Evolutionary conservation across 805 yeast genomes (phyloP).

Genomic region (Sugiyamaella valdiviana): DNA sequence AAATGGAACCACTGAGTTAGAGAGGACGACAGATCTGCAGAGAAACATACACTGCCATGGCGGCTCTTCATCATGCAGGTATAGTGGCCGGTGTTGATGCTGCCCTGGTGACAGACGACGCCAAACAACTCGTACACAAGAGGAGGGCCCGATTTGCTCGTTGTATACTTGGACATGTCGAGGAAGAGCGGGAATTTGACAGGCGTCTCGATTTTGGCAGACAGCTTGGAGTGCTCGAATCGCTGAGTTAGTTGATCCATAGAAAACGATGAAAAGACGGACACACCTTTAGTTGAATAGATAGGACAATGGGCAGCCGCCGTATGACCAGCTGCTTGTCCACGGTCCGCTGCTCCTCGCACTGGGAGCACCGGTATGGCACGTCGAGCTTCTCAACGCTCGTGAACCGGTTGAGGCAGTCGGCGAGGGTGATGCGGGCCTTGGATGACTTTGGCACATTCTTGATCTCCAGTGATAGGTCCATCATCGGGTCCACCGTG

Average conservation of each 20-base stretch:
- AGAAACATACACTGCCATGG: conserved; percentile 37
- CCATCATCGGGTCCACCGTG: conserved; percentile 85
- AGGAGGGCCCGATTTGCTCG: conserved; percentile 19
- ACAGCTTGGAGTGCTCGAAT: conserved; percentile 20
- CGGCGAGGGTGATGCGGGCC: conserved; percentile 37
- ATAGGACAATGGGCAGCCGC: conserved; percentile 67
- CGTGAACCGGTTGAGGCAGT: conserved; percentile 74
- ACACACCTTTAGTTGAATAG: conserved; percentile 65
- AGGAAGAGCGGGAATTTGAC: conserved; percentile 68
- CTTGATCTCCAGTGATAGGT: conserved; percentile 72
- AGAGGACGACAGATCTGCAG: conserved; percentile 1
- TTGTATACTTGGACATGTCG: conserved; percentile 57
- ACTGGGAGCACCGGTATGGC: conserved; percentile 60
- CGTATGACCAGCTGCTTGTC: conserved; percentile 65
- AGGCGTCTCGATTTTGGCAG: conserved; percentile 69
- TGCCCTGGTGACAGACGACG: conserved; percentile 82
- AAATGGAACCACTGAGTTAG: conserved; percentile 67
- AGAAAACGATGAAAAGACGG: not conserved
- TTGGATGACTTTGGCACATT: conserved; percentile 11
- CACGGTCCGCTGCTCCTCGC: conserved; percentile 59
- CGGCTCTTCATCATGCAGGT: conserved; percentile 66
- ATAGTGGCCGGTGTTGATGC: conserved; percentile 94
- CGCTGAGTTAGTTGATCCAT: conserved; percentile 7
- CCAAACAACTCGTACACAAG: conserved; percentile 79
- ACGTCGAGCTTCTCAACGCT: conserved; percentile 69